phyloP scores from a whole-genome alignment of 257 asterid genomes.

The Nicotiana tomentosiformis region DNA sequence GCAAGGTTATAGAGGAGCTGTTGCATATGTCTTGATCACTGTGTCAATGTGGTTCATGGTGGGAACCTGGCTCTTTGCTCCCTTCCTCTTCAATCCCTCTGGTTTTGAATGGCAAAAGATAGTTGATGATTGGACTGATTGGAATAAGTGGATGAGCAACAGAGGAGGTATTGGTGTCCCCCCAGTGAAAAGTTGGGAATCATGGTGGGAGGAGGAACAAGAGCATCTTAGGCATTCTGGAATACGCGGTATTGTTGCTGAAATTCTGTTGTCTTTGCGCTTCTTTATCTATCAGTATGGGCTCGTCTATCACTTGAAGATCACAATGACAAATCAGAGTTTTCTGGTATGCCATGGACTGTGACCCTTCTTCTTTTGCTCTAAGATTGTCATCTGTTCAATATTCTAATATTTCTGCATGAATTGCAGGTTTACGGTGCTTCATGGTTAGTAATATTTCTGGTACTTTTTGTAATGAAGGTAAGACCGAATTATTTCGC shows the following conservation, averaged over 20 bases:
- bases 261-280: constrained; percentile 65
- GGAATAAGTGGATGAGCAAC: constrained; percentile 97
- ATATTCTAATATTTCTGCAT: constrained; percentile 14
- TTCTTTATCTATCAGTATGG: constrained; percentile 95
- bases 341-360: constrained; percentile 54
- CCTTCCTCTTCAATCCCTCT: constrained; percentile 95
- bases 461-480: constrained; percentile 91
- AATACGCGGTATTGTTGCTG: constrained; percentile 71
- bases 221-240: constrained; percentile 95
- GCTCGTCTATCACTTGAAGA: constrained; percentile 81
- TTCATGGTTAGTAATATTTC: constrained; percentile 87
- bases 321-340: constrained; percentile 48
- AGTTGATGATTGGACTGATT: constrained; percentile 96
- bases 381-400: neutral
- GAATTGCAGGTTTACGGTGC: constrained; percentile 74
- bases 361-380: neutral
- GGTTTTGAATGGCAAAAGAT: constrained; percentile 99
- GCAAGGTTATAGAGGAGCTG: constrained; percentile 54
- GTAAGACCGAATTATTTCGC: constrained; percentile 29
- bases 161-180: constrained; percentile 98
- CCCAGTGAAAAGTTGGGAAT: constrained; percentile 98
- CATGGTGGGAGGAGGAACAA: constrained; percentile 99
- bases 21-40: constrained; percentile 75
- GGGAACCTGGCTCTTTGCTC: constrained; percentile 98
- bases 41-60: constrained; percentile 98